These are phyloP conservation scores for Aspergillus chevalieri DNA, from an alignment of 2,329 filamentous ascomycete species.

Conservation along the genomic window DNA sequence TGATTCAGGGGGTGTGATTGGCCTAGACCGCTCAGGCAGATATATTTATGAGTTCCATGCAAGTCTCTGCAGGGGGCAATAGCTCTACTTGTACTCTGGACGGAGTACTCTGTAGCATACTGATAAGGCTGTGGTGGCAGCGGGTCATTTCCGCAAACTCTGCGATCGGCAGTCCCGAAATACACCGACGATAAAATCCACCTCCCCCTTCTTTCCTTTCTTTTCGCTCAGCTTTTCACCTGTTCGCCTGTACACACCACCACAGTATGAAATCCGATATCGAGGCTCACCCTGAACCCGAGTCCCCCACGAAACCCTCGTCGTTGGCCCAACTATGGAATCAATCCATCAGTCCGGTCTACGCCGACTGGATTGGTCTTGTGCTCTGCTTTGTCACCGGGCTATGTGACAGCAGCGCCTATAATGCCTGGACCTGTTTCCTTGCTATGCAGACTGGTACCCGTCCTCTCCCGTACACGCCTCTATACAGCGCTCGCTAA, in stretches of 20 bases:
- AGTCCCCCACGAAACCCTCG: neutral
- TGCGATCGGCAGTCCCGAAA: neutral
- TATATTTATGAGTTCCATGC: no score
- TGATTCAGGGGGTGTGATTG: no score
- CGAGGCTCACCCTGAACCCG: conserved; percentile 11
- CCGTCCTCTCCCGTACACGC: no score
- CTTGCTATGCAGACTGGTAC: conserved; percentile 44
- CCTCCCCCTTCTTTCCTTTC: neutral
- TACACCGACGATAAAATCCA: neutral
- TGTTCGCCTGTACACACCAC: neutral
- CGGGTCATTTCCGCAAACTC: neutral
- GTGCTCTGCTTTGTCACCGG: conserved; percentile 38
- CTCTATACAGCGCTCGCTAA: no score
- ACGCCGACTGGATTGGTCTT: conserved; percentile 35
- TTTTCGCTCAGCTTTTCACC: neutral
- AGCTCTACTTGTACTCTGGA: no score
- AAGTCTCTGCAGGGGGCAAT: no score
- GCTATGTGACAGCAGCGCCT: conserved; percentile 40
- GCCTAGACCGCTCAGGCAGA: no score
- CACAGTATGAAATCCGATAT: conserved; percentile 9
- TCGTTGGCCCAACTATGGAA: conserved; percentile 22
- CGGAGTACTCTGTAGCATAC: no score
- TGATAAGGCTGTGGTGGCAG: no score
- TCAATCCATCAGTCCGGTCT: conserved; percentile 22
- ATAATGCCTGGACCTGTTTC: conserved; percentile 44